Base-by-base conservation (phyloP, 768 basidiomycete species). In the Agaricus sinodeliciosus region DNA sequence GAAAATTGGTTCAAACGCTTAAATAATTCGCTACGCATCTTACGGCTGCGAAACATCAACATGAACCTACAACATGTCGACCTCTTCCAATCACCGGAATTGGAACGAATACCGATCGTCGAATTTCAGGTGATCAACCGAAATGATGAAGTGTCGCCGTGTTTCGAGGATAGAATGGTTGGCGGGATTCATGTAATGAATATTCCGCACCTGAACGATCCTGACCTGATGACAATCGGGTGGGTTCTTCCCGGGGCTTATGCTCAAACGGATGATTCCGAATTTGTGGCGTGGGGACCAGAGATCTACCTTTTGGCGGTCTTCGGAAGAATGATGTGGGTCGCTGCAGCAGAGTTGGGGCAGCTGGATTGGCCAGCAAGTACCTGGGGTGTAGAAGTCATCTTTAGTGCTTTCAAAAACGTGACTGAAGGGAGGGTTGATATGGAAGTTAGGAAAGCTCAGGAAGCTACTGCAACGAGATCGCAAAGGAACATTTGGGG, bases 171-270 rank as follows among this genome's bases (percentile, higher is more conserved):
- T 9, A 31, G 39, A 16, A 50, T 42, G 28, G 27, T 41, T 3
- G 36, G 27, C 3, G 46, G 46, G 18, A 36, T 35, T n/a, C 19
- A 47, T 37, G 19, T 37, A 22, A 36, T 35, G 34, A 35, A 47
- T 19, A 16, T 42, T 34, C 49, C 49, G 16, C 49, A 47, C 34
- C 15, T 37, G 9, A 27, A 41, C 8, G 28, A 34, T 9, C 28
- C 27, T 28, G 6, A 13, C 15, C n/a, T 19, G 13, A 16, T 18
- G 26, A 15, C 31, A 25, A 19, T 50, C 19, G 26, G 40, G 19
- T 49, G 49, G 40, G n/a, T 27, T 31, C 15, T 31, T 18, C 40
- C 49, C 19, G 41, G 39, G 28, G 49, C 40, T 31, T 50, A 50
- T 28, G 36, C 36, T 16, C 25, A 36, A 5, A 28, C 22, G 13